These are phyloP conservation scores for Ceratobasidium sp. DNA, from an alignment of 1,284 basidiomycete genomes.

Conservation along the genomic window DNA sequence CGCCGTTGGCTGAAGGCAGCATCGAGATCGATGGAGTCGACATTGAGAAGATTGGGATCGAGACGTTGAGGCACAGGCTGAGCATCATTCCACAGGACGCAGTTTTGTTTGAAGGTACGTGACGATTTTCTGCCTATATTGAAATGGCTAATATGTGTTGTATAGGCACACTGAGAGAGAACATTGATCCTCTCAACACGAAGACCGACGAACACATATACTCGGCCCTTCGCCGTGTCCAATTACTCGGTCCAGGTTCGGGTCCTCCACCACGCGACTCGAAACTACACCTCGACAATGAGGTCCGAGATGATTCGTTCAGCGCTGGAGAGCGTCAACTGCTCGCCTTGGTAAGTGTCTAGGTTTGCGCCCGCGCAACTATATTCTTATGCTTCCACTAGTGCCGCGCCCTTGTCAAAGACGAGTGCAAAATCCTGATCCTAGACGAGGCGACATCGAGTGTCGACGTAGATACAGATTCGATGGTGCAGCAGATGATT, in stretches of 20 bases:
- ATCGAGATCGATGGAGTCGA: constrained; percentile 62
- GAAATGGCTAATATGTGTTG: constrained; percentile 43
- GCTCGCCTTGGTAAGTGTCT: constrained; percentile 62
- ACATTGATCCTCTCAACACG: constrained; percentile 67
- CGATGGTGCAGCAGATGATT: constrained; percentile 77
- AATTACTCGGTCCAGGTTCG: constrained; percentile 53
- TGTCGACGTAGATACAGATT: constrained; percentile 83
- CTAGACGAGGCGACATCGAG: constrained; percentile 82
- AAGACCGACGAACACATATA: constrained; percentile 63
- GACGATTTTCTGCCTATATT: too few species aligned
- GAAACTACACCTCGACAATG: constrained; percentile 61
- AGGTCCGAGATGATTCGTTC: constrained; percentile 74
- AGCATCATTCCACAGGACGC: constrained; percentile 78
- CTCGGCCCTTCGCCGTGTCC: constrained; percentile 64
- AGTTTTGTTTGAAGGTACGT: constrained; percentile 58
- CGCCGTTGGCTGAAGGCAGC: constrained; percentile 66
- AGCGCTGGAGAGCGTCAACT: constrained; percentile 81
- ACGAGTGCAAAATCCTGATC: constrained; percentile 22
- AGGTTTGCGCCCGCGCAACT: constrained; percentile 69
- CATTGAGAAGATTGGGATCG: constrained; percentile 63
- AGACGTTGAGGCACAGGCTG: constrained; percentile 60
- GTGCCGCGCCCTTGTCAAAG: constrained; percentile 40
- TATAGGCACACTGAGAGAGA: constrained; percentile 69
- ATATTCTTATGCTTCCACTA: constrained; percentile 68
- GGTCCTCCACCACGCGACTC: constrained; percentile 20